Evolutionary conservation across 495 filamentous ascomycete genomes (phyloP), one percentile per base, ranked within the genome.

Genomic region (Jackrogersella minutella): DNA sequence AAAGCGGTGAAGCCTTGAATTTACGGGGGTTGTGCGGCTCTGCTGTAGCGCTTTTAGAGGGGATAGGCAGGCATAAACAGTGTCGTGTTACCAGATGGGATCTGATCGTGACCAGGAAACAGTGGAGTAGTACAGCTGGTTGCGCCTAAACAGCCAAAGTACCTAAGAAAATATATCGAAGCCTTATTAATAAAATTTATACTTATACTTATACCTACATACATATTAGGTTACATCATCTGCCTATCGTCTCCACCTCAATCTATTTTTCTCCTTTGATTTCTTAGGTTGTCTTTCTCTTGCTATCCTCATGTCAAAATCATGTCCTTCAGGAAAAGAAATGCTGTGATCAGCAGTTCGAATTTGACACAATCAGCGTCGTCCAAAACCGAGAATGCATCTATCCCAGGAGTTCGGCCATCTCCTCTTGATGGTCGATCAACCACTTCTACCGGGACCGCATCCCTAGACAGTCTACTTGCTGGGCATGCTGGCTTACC

Each of bases 301-400:
- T 7, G 10, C 0, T 9, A 19, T 8, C 75, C 79, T 3, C 21
- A 53, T 77, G 83, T 79, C 52, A 68, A 72, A 17, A 71, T 8
- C 41, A 96, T 96, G 93, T 92, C 93, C 3, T 97, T 98, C 79
- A 88, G 92, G 66, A 96, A 93, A 73, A 87, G 93, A 60, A 96
- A 94, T 70, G 82, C 93, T 47, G 90, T 88, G 1, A 77, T 97
- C 30, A 71, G 64, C 54, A 70, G 58, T 56, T 55, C 73, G 44
- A 40, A 9, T 28, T 58, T 60, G 14, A 55, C 66, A 52, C 80
- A 80, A 49, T 55, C 80, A 14, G 66, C 75, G 19, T 41, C 57
- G 6, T 11, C 60, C 0, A 73, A 43, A 40, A 59, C 54, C 19
- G 70, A 79, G 55, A 73, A 73, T 41, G 77, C 79, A 10, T 76